A percentile compares a stretch with the other conserved stretches of the same genome.
Conservation (phyloP, 2,329 filamentous ascomycete genomes). For the Scedosporium dehoogii region DNA sequence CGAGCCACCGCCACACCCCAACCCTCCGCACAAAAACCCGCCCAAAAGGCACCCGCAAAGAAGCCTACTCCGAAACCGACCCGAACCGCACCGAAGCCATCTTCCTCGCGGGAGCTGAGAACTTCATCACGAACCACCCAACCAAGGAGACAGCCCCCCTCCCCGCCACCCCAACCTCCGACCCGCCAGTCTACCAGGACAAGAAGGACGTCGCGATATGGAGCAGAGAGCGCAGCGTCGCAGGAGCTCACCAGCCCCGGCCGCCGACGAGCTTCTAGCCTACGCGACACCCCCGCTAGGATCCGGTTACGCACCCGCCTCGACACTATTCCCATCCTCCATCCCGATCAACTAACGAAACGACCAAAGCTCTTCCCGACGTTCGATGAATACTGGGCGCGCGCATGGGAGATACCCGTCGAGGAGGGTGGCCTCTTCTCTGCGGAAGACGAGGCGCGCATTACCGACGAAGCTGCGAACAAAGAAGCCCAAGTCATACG, state of each 20-base stretch:
- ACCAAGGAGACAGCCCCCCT: constrained; percentile 17
- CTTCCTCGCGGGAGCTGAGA: constrained; percentile 3
- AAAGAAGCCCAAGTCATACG: constrained; percentile 62
- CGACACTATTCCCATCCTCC: constrained; percentile 40
- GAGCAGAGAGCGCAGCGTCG: background rate
- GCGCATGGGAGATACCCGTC: constrained; percentile 40
- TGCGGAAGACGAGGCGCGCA: constrained; percentile 44
- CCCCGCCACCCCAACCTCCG: constrained; percentile 20
- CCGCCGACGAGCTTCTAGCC: background rate
- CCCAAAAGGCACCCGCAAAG: constrained; percentile 6
- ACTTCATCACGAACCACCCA: constrained; percentile 7
- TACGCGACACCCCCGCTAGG: constrained; percentile 12
- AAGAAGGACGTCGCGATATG: constrained; percentile 30
- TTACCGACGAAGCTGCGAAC: constrained; percentile 51
- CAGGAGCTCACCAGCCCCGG: background rate
- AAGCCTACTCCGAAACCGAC: background rate
- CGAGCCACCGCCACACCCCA: background rate
- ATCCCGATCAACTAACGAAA: constrained; percentile 47
- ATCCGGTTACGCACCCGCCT: constrained; percentile 36
- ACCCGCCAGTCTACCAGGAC: constrained; percentile 31
- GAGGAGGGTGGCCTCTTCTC: constrained; percentile 47
- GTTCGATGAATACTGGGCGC: constrained; percentile 48
- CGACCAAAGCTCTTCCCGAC: constrained; percentile 41
- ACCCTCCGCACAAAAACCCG: constrained; percentile 12
- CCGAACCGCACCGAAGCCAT: background rate